A percentile compares a stretch with the other conserved stretches of the same genome.
Evolutionary conservation across 2,329 filamentous ascomycete species (phyloP).

Genomic region (Aurifilum marmelostoma): DNA sequence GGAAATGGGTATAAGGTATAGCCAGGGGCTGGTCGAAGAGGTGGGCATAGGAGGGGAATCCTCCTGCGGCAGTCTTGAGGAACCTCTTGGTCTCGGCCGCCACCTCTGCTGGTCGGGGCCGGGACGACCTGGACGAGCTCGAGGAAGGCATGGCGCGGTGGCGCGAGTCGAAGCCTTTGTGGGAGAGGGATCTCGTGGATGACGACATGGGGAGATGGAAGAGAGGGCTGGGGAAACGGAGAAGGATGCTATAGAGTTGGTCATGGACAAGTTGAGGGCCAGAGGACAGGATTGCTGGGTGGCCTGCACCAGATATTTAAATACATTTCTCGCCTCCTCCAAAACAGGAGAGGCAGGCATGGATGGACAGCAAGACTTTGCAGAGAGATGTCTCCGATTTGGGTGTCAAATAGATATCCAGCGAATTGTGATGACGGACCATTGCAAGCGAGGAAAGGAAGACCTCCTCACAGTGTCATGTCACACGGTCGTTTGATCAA

Average conservation of each 20-base stretch:
- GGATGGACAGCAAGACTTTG: conserved; percentile 23
- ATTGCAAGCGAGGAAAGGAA: conserved; percentile 30
- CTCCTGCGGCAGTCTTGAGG: conserved; percentile 59
- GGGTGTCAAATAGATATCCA: conserved; percentile 25
- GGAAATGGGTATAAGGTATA: conserved; percentile 44
- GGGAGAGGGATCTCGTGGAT: neutral
- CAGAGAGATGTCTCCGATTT: conserved; percentile 30
- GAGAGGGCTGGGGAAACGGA: neutral
- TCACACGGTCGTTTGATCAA: conserved; percentile 25
- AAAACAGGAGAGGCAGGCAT: conserved; percentile 8
- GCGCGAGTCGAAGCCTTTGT: neutral
- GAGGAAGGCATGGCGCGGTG: conserved; percentile 50
- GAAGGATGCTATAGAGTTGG: neutral
- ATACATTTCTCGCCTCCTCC: conserved; percentile 7
- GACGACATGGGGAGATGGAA: neutral
- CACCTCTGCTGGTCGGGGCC: conserved; percentile 69
- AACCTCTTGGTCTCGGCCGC: conserved; percentile 73
- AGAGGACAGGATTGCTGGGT: neutral
- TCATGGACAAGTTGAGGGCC: neutral
- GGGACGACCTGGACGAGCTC: conserved; percentile 46
- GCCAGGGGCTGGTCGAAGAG: conserved; percentile 56
- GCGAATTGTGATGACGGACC: conserved; percentile 24
- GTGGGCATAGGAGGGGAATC: conserved; percentile 62
- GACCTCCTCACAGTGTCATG: conserved; percentile 24
- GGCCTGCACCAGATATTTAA: conserved; percentile 22